Percentiles rank a stretch among this genome's conserved stretches.
Conservation (phyloP, 257 asterid genomes). For the Mentha longifolia region DNA sequence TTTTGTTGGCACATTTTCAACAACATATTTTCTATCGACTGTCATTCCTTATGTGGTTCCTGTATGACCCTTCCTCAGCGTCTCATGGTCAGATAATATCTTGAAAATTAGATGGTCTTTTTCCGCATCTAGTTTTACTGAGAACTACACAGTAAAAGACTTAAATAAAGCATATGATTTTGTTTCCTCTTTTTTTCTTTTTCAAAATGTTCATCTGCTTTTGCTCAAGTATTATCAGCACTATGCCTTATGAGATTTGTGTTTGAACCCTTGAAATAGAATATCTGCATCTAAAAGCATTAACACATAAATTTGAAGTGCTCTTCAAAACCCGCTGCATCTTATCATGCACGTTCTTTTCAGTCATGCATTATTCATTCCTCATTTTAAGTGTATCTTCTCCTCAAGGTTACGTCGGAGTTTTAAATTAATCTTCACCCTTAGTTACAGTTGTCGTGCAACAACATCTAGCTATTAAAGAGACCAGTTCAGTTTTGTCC, state of each 20-base stretch:
- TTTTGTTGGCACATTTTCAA: slow-evolving; percentile 16
- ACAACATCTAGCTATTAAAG: slow-evolving; percentile 19
- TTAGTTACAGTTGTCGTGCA: slow-evolving; percentile 33
- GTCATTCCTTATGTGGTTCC: not conserved
- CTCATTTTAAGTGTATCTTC: not conserved
- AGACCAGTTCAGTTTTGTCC: slow-evolving; percentile 15
- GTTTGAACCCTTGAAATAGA: slow-evolving; percentile 34
- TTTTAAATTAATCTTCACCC: slow-evolving; percentile 32
- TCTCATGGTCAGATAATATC: not conserved
- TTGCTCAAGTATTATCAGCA: not conserved
- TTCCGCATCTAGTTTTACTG: not conserved
- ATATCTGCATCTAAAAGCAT: slow-evolving; percentile 30
- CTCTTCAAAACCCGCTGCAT: slow-evolving; percentile 15
- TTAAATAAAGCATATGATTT: slow-evolving; percentile 16
- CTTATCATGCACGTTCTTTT: slow-evolving; percentile 19
- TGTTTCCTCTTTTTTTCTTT: not conserved
- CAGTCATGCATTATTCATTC: slow-evolving; percentile 4
- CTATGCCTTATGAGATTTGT: not conserved
- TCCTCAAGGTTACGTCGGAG: slow-evolving; percentile 25
- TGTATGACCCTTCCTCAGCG: not conserved
- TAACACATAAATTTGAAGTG: not conserved
- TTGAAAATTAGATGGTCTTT: not conserved
- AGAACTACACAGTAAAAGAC: not conserved
- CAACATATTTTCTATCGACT: slow-evolving; percentile 1
- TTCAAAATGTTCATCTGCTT: slow-evolving; percentile 29